Conservation (phyloP, 2,329 filamentous ascomycete genomes). For the Colletotrichum sp. region DNA sequence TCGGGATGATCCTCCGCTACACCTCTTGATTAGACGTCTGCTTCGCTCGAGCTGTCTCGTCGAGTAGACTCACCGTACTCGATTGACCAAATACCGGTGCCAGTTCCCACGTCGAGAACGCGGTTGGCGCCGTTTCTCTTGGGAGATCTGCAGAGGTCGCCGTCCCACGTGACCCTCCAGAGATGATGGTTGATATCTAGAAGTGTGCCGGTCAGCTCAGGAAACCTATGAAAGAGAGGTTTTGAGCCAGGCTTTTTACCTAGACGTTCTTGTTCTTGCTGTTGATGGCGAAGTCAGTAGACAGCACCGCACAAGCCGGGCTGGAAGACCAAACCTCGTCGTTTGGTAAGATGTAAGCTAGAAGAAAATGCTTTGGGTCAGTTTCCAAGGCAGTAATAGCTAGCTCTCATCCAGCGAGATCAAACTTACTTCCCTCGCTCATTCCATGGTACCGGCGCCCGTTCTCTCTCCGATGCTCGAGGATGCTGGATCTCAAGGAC, state of each 20-base stretch:
- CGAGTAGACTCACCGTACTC: not conserved
- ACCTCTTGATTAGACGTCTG: too few relatives aligned
- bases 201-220: not conserved
- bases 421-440: conserved; percentile 26
- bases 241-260: not conserved
- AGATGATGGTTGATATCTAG: conserved; percentile 41
- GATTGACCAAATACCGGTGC: conserved; percentile 17
- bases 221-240: too few relatives aligned
- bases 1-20: conserved; percentile 33
- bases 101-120: conserved; percentile 21
- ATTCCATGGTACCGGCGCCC: conserved; percentile 18
- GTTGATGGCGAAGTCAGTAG: not conserved
- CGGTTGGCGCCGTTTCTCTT: conserved; percentile 21
- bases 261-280: conserved; percentile 31
- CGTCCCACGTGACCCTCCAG: conserved; percentile 33
- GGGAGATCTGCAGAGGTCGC: conserved; percentile 32
- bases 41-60: not conserved
- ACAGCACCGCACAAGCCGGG: too few relatives aligned
- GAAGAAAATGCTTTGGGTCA: not conserved
- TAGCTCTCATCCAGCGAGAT: not conserved
- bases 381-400: too few relatives aligned
- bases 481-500: conserved; percentile 15
- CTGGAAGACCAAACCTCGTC: conserved; percentile 20
- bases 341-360: conserved; percentile 30
- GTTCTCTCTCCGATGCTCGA: conserved; percentile 7